These are phyloP conservation scores for Inga oerstediana DNA, from an alignment of 306 rosid genomes.

Conservation along the genomic window DNA sequence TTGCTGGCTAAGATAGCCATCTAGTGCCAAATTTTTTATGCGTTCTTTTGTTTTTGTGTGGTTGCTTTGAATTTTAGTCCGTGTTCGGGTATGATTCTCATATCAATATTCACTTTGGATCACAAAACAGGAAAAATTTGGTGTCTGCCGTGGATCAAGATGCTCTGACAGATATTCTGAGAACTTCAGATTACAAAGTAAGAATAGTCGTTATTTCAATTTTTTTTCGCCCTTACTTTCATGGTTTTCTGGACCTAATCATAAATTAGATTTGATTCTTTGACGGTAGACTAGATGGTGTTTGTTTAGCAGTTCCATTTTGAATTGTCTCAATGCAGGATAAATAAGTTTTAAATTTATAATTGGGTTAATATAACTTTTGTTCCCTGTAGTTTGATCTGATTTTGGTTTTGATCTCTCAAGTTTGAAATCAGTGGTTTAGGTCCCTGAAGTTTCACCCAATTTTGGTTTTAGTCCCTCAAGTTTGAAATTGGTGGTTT, in stretches of 20 bases:
- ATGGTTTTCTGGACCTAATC: not conserved
- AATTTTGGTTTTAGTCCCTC: no score
- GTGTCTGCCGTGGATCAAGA: slow-evolving; percentile 80
- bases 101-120: slow-evolving; percentile 60
- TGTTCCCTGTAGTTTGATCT: no score
- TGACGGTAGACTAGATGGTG: slow-evolving; percentile 1
- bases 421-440: no score
- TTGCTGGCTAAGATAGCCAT: slow-evolving; percentile 3
- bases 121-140: slow-evolving; percentile 86
- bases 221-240: slow-evolving; percentile 24
- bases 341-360: slow-evolving; percentile 12
- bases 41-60: not conserved
- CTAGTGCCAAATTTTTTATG: not conserved
- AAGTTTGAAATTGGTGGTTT: no score
- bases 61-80: not conserved
- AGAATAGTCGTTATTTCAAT: slow-evolving; percentile 23
- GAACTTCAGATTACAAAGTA: slow-evolving; percentile 62
- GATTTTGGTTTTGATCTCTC: no score
- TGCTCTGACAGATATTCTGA: slow-evolving; percentile 56
- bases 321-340: slow-evolving; percentile 30
- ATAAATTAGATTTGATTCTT: not conserved
- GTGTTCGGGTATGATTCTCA: slow-evolving; percentile 3
- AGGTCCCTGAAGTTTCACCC: no score
- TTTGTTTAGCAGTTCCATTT: slow-evolving; percentile 22
- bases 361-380: no score